Evolutionary conservation across 345 rosid genomes (phyloP).

Genomic region (Geranium brycei): DNA sequence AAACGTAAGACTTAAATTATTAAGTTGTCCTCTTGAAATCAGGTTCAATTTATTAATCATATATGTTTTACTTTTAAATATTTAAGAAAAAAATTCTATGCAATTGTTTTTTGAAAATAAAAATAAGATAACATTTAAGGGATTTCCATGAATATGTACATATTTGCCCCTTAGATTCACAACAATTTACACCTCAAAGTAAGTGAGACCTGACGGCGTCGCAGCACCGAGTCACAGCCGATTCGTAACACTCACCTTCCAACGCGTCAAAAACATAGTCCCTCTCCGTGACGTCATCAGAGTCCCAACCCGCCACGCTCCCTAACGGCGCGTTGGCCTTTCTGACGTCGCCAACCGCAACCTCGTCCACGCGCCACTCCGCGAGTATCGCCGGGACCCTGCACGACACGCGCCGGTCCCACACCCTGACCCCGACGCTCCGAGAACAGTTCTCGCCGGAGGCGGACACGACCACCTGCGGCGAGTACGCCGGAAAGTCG

Average conservation of each 20-base stretch:
- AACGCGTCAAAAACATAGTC: constrained; percentile 7
- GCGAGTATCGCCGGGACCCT: constrained; percentile 43
- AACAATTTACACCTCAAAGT: neutral
- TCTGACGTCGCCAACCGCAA: constrained; percentile 51
- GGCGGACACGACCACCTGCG: constrained; percentile 30
- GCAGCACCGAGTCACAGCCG: constrained; percentile 9
- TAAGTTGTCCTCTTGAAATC: no score
- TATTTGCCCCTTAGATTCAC: neutral
- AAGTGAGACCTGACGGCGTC: constrained; percentile 6
- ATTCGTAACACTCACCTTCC: neutral
- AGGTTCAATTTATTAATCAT: no score
- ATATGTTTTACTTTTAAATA: no score
- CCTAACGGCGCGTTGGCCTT: constrained; percentile 34
- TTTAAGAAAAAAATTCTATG: no score
- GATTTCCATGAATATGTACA: neutral
- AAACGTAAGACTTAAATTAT: no score
- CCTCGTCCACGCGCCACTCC: constrained; percentile 37
- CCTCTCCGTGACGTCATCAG: constrained; percentile 32
- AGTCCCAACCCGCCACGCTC: constrained; percentile 42
- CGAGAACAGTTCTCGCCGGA: constrained; percentile 15
- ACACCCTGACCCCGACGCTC: constrained; percentile 23
- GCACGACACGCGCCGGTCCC: constrained; percentile 49
- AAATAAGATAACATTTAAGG: no score
- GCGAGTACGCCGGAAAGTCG: constrained; percentile 12
- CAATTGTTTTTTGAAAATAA: no score